Evolutionary conservation across 169 alveolate species (phyloP).

Genomic region (Eimeria sp.): DNA sequence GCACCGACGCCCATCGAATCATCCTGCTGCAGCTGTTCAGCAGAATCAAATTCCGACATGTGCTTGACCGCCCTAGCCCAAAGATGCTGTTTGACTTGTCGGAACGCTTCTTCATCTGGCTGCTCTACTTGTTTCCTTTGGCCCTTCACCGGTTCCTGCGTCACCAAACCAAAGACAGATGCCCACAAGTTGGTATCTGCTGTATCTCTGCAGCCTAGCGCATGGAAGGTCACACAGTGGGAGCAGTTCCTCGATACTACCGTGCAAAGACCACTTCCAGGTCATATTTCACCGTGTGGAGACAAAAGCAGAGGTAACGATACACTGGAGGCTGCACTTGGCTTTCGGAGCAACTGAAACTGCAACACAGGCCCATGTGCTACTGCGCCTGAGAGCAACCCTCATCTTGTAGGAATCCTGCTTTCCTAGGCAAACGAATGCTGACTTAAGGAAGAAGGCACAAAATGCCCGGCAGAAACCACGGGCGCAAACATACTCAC

Average conservation of each 20-base stretch:
- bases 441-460: too few species aligned
- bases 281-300: neutral
- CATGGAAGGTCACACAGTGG: neutral
- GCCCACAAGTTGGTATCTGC: neutral
- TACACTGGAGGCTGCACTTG: neutral
- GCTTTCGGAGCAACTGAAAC: neutral
- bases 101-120: neutral
- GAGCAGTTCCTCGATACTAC: neutral
- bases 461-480: too few species aligned
- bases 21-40: neutral
- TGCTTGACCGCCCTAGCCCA: slow-evolving; percentile 27
- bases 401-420: too few species aligned
- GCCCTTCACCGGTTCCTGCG: too few species aligned
- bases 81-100: slow-evolving; percentile 1
- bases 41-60: slow-evolving; percentile 12
- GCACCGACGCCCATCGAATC: too few species aligned
- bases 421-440: too few species aligned
- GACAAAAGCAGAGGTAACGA: neutral
- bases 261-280: too few species aligned
- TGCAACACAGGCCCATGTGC: neutral
- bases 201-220: neutral
- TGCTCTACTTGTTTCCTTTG: neutral
- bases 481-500: too few species aligned
- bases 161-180: neutral
- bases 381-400: neutral